A percentile compares a stretch with the other conserved stretches of the same genome.
phyloP scores from a whole-genome alignment of 1,139 yeast genomes.

The Lizanozyma gosingica region DNA sequence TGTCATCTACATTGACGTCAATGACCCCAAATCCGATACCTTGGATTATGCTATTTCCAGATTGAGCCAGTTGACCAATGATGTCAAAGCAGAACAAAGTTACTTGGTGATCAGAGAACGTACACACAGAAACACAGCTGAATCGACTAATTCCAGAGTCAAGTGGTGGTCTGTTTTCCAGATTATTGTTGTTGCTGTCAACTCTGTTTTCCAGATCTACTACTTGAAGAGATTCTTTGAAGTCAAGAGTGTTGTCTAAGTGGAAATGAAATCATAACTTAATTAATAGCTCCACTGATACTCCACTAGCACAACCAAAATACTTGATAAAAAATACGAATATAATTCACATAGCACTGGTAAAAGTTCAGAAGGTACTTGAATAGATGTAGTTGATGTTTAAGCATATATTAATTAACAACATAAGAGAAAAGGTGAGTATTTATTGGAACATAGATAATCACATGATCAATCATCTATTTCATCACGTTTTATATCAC shows the following conservation, averaged over 20 bases:
- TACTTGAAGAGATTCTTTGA: constrained; percentile 93
- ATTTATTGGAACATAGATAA: no score
- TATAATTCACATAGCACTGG: no score
- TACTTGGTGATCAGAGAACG: constrained; percentile 94
- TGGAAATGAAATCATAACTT: neutral
- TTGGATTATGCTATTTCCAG: constrained; percentile 79
- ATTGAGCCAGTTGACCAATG: constrained; percentile 68
- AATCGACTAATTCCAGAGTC: constrained; percentile 91
- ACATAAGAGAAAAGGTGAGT: no score
- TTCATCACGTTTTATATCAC: no score
- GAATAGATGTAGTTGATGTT: no score
- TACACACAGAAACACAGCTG: constrained; percentile 97
- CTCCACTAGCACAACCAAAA: no score
- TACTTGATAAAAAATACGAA: no score
- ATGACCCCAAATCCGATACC: constrained; percentile 73
- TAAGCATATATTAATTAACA: no score
- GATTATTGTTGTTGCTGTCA: constrained; percentile 72
- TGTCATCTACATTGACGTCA: constrained; percentile 77
- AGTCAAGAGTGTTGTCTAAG: constrained; percentile 77
- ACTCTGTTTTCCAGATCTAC: constrained; percentile 88
- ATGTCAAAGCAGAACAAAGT: constrained; percentile 85
- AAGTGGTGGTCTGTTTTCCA: constrained; percentile 98
- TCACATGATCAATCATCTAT: no score
- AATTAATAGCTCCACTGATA: no score
- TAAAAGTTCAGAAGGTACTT: no score